These are phyloP conservation scores for Trematosphaeria pertusa DNA, from an alignment of 2,329 filamentous ascomycete genomes.

Conservation along the genomic window DNA sequence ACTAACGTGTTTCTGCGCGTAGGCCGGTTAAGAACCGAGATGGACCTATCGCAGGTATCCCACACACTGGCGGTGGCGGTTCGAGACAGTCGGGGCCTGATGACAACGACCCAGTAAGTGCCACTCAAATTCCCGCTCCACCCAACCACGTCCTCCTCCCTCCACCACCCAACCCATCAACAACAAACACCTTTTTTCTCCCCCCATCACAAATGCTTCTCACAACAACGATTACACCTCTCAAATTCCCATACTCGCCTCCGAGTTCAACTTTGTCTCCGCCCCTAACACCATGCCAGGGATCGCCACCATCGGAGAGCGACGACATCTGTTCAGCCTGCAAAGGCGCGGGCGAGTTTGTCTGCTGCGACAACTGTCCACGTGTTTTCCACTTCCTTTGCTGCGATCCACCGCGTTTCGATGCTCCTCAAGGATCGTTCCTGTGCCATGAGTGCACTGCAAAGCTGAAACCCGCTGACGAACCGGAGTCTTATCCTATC, in stretches of 20 bases:
- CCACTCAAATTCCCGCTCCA: slow-evolving; percentile 50
- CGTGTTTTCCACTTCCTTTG: slow-evolving; percentile 91
- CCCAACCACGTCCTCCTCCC: slow-evolving; percentile 50
- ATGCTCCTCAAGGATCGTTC: slow-evolving; percentile 61
- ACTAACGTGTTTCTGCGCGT: slow-evolving; percentile 40
- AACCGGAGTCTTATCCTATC: slow-evolving; percentile 26
- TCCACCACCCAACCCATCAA: slow-evolving; percentile 45
- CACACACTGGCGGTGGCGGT: slow-evolving; percentile 63
- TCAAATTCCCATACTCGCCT: slow-evolving; percentile 45
- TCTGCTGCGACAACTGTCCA: slow-evolving; percentile 93
- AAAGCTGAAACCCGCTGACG: slow-evolving; percentile 32
- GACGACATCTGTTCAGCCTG: slow-evolving; percentile 91
- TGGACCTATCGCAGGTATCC: slow-evolving; percentile 71
- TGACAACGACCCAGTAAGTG: slow-evolving; percentile 62
- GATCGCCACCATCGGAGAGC: slow-evolving; percentile 64
- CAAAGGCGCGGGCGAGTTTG: slow-evolving; percentile 79
- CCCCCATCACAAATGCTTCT: slow-evolving; percentile 43
- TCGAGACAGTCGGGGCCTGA: slow-evolving; percentile 67
- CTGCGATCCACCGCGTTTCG: slow-evolving; percentile 72
- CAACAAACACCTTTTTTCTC: slow-evolving; percentile 33
- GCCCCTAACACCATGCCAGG: slow-evolving; percentile 50
- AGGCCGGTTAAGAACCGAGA: slow-evolving; percentile 80
- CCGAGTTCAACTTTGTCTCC: slow-evolving; percentile 44
- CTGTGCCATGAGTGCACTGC: slow-evolving; percentile 69
- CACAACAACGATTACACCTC: slow-evolving; percentile 31